phyloP scores from a whole-genome alignment of 1,139 yeast species.

The Zygosaccharomyces pseudobailii region DNA sequence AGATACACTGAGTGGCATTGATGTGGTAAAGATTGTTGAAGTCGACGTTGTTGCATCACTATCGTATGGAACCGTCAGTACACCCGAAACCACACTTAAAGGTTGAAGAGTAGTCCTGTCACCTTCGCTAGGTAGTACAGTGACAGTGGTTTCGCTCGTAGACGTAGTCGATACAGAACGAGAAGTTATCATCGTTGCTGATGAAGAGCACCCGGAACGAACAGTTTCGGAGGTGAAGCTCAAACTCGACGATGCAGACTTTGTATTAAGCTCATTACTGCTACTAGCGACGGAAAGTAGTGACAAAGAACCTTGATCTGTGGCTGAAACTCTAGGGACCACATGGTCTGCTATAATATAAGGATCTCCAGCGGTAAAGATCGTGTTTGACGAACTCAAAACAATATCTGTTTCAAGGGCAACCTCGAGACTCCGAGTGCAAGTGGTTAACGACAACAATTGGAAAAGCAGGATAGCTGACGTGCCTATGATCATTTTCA shows the following conservation, averaged over 20 bases:
- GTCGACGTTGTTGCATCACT: conserved; percentile 24
- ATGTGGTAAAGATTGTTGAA: conserved; percentile 22
- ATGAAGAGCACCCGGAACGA: no score
- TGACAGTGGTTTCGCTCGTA: background rate
- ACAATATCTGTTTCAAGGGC: conserved; percentile 2
- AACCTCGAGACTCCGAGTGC: background rate
- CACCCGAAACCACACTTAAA: background rate
- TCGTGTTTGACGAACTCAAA: background rate
- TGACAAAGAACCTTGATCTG: background rate
- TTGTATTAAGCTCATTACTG: background rate
- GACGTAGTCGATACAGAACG: background rate
- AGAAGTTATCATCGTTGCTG: no score
- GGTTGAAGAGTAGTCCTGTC: background rate
- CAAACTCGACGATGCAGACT: background rate
- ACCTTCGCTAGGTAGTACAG: background rate
- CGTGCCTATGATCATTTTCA: background rate
- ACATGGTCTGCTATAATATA: background rate
- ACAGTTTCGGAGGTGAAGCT: no score
- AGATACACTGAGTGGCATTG: conserved; percentile 11
- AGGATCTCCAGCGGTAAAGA: conserved; percentile 1
- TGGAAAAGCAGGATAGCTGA: background rate
- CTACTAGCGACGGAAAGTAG: background rate
- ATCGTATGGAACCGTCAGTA: conserved; percentile 11
- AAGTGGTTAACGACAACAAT: background rate
- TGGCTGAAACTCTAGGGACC: background rate